These are phyloP conservation scores for Lachnellula willkommii DNA, from an alignment of 2,329 filamentous ascomycete genomes.

Conservation along the genomic window DNA sequence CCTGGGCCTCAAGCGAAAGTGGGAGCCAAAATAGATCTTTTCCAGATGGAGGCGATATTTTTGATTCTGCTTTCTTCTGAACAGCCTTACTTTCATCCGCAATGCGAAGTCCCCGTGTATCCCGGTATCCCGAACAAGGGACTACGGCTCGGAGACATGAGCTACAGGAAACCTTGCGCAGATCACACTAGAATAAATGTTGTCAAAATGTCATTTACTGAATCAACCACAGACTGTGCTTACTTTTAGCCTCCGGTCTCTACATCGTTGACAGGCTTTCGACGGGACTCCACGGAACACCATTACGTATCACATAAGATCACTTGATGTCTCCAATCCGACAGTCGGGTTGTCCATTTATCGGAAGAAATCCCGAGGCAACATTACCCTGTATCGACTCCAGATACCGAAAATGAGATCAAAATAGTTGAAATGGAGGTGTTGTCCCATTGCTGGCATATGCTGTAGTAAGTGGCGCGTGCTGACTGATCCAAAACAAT, in stretches of 20 bases:
- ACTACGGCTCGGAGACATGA: slow-evolving; percentile 13
- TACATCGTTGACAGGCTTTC: slow-evolving; percentile 11
- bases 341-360: not conserved
- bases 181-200: slow-evolving; percentile 13
- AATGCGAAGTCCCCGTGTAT: slow-evolving; percentile 13
- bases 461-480: not conserved
- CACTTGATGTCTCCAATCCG: not conserved
- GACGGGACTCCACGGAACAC: slow-evolving; percentile 4
- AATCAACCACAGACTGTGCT: not conserved
- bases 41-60: not conserved
- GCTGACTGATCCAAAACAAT: not conserved
- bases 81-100: slow-evolving; percentile 11
- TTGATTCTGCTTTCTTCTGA: slow-evolving; percentile 1
- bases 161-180: slow-evolving; percentile 6
- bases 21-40: not conserved
- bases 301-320: not conserved
- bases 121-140: slow-evolving; percentile 15
- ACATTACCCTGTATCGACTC: too few species aligned
- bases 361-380: not conserved
- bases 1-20: slow-evolving; percentile 10
- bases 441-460: too few species aligned
- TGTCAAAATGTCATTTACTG: not conserved
- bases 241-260: slow-evolving; percentile 16
- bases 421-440: too few species aligned
- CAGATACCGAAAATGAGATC: too few species aligned